Base-by-base conservation (phyloP, 225 moss, liverwort and hornwort species). In the Physcomitrium patens region DNA sequence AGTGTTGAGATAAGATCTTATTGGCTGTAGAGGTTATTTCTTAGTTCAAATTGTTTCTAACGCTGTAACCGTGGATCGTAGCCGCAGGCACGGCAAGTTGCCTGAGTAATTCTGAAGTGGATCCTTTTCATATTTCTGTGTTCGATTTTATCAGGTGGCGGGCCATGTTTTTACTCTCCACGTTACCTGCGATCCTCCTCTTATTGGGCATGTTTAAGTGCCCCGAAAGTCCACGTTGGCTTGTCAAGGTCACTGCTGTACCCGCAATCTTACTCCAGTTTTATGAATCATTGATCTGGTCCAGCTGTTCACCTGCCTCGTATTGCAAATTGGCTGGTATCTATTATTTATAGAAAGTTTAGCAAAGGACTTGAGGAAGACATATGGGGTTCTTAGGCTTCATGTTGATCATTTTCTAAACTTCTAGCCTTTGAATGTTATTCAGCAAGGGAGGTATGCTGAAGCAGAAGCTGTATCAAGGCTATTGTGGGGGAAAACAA, bases 401-500 rank as follows among this genome's bases (percentile, higher is more conserved):
- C 31, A 43, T 55, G 45, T 54, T 9, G 28, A 23, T 23, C 52
- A 12, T 1, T 43, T 18, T 54, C 60, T 65, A 19, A 82, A 19
- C 17, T n/a, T 6, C 54, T 79, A 57, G 13, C 74, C 42, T 51
- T 50, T 51, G 68, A 63, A 55, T 70, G 10, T 47, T 37, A 42
- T 65, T 16, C 90, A 91, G 94, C 90, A 90, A 87, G 94, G 93
- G 46, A 85, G 70, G 75, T 74, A 80, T 77, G 76, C 80, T 3
- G 97, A 99, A 56, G 94, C 97, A 49, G 93, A 90, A 69, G 65
- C 49, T 20, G 77, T 83, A 3, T 82, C 94, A 8, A 79, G 70
- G 65, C 77, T 82, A 24, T 85, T 99, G 44, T 99, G 97, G 97
- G 94, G 94, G 43, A 91, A 84, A 68, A 71, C 75, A 2, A 91